These are phyloP conservation scores for Silybum marianum DNA, from an alignment of 129 eudicot genomes.

Conservation along the genomic window DNA sequence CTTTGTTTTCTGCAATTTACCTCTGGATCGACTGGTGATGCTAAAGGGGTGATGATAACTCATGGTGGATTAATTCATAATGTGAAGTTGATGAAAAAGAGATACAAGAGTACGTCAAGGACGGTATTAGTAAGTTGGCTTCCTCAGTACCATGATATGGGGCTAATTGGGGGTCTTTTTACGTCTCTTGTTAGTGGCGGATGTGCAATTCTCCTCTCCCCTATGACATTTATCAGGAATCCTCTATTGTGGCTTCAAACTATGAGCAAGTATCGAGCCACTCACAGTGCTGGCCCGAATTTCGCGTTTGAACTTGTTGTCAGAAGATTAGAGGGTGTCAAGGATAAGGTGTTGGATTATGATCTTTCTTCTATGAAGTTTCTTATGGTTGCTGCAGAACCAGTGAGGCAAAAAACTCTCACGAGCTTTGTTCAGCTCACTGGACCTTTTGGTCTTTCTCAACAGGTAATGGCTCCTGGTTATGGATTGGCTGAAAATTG, in stretches of 20 bases:
- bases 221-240: constrained; percentile 71
- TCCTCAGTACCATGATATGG: constrained; percentile 96
- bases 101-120: constrained; percentile 72
- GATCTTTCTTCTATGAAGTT: constrained; percentile 78
- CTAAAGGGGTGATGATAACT: constrained; percentile 90
- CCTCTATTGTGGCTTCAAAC: constrained; percentile 78
- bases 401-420: constrained; percentile 74
- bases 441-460: constrained; percentile 69
- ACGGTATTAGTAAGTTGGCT: constrained; percentile 88
- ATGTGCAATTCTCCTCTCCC: constrained; percentile 66
- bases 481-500: constrained; percentile 91
- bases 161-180: constrained; percentile 83
- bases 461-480: constrained; percentile 81
- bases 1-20: constrained; percentile 87
- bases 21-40: constrained; percentile 94
- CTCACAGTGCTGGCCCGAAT: constrained; percentile 92
- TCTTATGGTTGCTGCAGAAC: constrained; percentile 90
- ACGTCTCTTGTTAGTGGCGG: constrained; percentile 81
- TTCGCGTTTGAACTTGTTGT: constrained; percentile 75
- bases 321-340: constrained; percentile 62
- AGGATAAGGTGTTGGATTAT: constrained; percentile 45
- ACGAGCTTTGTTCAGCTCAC: constrained; percentile 68
- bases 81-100: constrained; percentile 76
- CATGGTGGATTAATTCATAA: constrained; percentile 81
- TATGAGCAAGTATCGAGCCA: constrained; percentile 68